Evolutionary conservation across 1,139 yeast species (phyloP).

Genomic region (Geotrichum siamense): DNA sequence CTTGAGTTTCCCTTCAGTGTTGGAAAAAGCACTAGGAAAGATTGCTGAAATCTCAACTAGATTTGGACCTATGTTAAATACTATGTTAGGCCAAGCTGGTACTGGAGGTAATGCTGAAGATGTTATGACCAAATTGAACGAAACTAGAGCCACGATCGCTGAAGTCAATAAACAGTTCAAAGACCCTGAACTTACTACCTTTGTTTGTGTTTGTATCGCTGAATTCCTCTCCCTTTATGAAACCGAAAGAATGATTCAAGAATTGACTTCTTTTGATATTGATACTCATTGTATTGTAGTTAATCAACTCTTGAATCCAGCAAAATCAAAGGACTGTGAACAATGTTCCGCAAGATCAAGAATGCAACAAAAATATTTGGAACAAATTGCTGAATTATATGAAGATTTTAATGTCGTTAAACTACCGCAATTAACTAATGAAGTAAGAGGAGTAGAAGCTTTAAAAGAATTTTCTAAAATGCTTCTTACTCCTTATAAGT

Average conservation of each 20-base stretch:
- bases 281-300: conserved; percentile 95
- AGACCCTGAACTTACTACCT: conserved; percentile 91
- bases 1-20: conserved; percentile 84
- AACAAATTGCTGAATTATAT: conserved; percentile 88
- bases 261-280: conserved; percentile 86
- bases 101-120: conserved; percentile 66
- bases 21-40: conserved; percentile 79
- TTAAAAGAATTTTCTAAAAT: conserved; percentile 47
- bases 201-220: conserved; percentile 94
- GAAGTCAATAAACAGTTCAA: conserved; percentile 94
- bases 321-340: conserved; percentile 58
- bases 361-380: conserved; percentile 91
- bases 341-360: conserved; percentile 91
- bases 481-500: conserved; percentile 30
- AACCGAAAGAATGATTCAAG: conserved; percentile 96
- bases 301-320: conserved; percentile 81
- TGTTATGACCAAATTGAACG: conserved; percentile 72
- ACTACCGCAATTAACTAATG: conserved; percentile 90
- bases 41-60: conserved; percentile 78
- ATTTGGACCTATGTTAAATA: conserved; percentile 85
- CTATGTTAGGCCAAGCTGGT: conserved; percentile 56
- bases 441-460: conserved; percentile 85
- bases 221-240: conserved; percentile 93
- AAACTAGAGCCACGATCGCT: conserved; percentile 71
- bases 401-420: conserved; percentile 92